Evolutionary conservation across 257 asterid genomes (phyloP).

Genomic region (Plantago ovata): DNA sequence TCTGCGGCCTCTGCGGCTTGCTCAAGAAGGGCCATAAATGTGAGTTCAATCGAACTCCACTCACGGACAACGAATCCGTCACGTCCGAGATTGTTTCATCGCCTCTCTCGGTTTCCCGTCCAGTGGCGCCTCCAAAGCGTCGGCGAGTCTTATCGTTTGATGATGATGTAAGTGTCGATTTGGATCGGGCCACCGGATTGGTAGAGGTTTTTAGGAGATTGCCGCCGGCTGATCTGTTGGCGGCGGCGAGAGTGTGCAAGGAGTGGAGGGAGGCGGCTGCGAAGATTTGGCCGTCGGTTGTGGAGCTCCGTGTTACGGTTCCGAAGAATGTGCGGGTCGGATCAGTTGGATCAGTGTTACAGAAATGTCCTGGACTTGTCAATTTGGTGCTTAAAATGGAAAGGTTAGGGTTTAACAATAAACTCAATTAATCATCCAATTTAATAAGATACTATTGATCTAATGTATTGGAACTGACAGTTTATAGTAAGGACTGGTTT

Average conservation of each 20-base stretch:
- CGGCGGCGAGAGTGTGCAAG: slow-evolving; percentile 75
- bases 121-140: slow-evolving; percentile 29
- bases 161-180: no score
- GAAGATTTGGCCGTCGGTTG: slow-evolving; percentile 90
- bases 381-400: slow-evolving; percentile 70
- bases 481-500: no score
- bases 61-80: no score
- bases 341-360: slow-evolving; percentile 78
- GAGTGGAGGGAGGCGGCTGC: slow-evolving; percentile 84
- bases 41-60: no score
- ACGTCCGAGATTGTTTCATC: no score
- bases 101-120: no score
- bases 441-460: no score
- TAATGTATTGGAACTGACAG: no score
- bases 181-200: slow-evolving; percentile 46
- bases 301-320: slow-evolving; percentile 80
- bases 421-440: no score
- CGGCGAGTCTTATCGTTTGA: slow-evolving; percentile 81
- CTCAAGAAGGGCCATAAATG: no score
- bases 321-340: slow-evolving; percentile 75
- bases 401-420: slow-evolving; percentile 66
- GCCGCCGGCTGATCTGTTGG: slow-evolving; percentile 64
- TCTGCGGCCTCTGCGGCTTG: no score
- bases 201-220: slow-evolving; percentile 79
- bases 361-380: slow-evolving; percentile 73